Percentiles rank a stretch among this genome's conserved stretches.
Conservation (phyloP, 139 green algal genomes). For the Chlorella sp. region DNA sequence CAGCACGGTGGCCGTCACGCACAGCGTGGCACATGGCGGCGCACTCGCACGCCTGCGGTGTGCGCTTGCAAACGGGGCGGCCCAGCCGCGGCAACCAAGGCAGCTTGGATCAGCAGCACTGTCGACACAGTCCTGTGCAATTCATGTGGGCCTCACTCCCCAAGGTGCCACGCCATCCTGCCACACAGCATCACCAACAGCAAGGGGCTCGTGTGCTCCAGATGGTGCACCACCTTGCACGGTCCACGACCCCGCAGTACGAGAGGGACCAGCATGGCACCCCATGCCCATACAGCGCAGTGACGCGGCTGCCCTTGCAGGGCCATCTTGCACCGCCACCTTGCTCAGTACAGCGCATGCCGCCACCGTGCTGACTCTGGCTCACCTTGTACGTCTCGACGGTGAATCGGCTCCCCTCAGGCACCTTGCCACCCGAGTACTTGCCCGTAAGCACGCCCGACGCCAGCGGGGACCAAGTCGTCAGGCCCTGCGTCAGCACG, state of each 20-base stretch:
- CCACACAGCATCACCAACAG: slow-evolving; percentile 5
- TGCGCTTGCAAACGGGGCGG: neutral
- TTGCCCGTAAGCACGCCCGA: slow-evolving; percentile 82
- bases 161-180: neutral
- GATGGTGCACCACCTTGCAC: slow-evolving; percentile 12
- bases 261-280: too few species aligned
- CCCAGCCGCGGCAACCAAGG: neutral
- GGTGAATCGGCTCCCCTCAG: slow-evolving; percentile 55
- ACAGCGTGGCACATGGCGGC: neutral
- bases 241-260: too few species aligned
- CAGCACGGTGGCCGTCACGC: neutral
- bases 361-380: too few species aligned
- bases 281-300: neutral
- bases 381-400: slow-evolving; percentile 65
- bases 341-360: too few species aligned
- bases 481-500: slow-evolving; percentile 67
- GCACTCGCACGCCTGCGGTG: too few species aligned
- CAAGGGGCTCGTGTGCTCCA: too few species aligned
- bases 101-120: neutral
- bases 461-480: slow-evolving; percentile 73
- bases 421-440: slow-evolving; percentile 62
- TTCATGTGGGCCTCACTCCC: neutral
- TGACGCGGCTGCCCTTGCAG: neutral
- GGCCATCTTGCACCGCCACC: too few species aligned
- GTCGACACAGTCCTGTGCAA: neutral